A percentile compares a stretch with the other conserved stretches of the same genome.
Conservation (phyloP, 768 basidiomycete species). For the Rickenella mellea region DNA sequence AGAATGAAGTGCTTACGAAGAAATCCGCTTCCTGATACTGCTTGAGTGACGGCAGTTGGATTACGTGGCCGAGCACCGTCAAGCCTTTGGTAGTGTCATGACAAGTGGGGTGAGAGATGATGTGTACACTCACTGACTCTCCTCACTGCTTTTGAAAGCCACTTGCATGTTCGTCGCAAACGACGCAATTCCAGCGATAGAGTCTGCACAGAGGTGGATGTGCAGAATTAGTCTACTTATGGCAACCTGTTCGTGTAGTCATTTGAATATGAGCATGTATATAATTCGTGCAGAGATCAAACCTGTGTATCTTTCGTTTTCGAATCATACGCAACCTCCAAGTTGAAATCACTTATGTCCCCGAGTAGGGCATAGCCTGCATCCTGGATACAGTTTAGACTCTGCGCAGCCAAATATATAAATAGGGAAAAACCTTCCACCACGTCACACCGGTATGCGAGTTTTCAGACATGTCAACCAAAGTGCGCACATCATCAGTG, state of each 20-base stretch:
- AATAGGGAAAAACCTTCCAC: constrained; percentile 54
- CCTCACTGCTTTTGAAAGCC: neutral
- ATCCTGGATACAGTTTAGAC: constrained; percentile 26
- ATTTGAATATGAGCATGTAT: neutral
- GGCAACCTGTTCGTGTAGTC: constrained; percentile 32
- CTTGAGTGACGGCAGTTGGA: too few species aligned
- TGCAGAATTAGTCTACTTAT: constrained; percentile 43
- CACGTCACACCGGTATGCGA: constrained; percentile 28
- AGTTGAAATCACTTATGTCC: constrained; percentile 43
- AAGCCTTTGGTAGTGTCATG: too few species aligned
- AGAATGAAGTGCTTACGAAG: constrained; percentile 13
- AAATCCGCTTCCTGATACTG: constrained; percentile 12
- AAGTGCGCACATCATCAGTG: neutral
- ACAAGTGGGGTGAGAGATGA: neutral
- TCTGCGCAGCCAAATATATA: neutral
- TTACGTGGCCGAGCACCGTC: too few species aligned
- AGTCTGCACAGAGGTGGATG: constrained; percentile 74
- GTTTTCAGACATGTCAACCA: constrained; percentile 5
- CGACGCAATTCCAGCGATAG: constrained; percentile 31
- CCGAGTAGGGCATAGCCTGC: constrained; percentile 62
- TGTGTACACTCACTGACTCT: neutral
- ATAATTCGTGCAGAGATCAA: neutral
- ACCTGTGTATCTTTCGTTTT: constrained; percentile 4
- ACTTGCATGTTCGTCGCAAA: neutral
- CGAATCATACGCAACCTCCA: constrained; percentile 24